phyloP scores from a whole-genome alignment of 2,329 filamentous ascomycete species.

The Aschersonia sp. region DNA sequence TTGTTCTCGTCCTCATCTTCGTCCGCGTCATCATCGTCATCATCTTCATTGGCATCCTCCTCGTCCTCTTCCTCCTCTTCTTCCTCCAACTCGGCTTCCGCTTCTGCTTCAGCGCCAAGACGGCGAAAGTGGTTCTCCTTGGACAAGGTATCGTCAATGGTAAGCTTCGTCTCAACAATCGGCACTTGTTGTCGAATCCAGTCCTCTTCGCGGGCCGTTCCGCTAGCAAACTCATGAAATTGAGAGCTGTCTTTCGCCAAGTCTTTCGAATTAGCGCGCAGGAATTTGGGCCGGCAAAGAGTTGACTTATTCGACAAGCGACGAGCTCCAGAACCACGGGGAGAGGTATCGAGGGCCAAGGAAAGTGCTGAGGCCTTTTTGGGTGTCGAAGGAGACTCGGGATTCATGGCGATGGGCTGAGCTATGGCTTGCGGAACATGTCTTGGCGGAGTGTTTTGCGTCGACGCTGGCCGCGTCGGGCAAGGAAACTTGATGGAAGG shows the following conservation, averaged over 20 bases:
- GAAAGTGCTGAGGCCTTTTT: constrained; percentile 12
- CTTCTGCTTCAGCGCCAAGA: constrained; percentile 77
- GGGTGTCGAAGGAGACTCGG: constrained; percentile 16
- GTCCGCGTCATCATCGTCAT: constrained; percentile 36
- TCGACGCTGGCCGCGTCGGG: constrained; percentile 29
- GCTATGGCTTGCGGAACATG: constrained; percentile 5
- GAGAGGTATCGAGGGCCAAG: constrained; percentile 8
- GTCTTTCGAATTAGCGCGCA: constrained; percentile 34
- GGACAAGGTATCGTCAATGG: constrained; percentile 74
- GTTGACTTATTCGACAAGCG: constrained; percentile 10
- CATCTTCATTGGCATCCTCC: constrained; percentile 32
- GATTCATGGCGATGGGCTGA: constrained; percentile 6
- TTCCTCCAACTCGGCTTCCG: constrained; percentile 66
- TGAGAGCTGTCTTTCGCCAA: constrained; percentile 40
- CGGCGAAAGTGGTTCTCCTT: constrained; percentile 84
- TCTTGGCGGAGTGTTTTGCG: constrained; percentile 22
- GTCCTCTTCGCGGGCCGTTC: constrained; percentile 68
- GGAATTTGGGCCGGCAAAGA: constrained; percentile 25
- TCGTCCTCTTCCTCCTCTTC: constrained; percentile 39
- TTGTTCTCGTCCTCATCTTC: constrained; percentile 35
- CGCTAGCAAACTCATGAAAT: constrained; percentile 89
- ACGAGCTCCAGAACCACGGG: constrained; percentile 8
- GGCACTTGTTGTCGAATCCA: constrained; percentile 66
- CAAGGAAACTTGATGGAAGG: constrained; percentile 66
- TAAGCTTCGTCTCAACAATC: constrained; percentile 55